phyloP scores from a whole-genome alignment of 2,329 filamentous ascomycete genomes.

The Phyllosticta citriasiana region DNA sequence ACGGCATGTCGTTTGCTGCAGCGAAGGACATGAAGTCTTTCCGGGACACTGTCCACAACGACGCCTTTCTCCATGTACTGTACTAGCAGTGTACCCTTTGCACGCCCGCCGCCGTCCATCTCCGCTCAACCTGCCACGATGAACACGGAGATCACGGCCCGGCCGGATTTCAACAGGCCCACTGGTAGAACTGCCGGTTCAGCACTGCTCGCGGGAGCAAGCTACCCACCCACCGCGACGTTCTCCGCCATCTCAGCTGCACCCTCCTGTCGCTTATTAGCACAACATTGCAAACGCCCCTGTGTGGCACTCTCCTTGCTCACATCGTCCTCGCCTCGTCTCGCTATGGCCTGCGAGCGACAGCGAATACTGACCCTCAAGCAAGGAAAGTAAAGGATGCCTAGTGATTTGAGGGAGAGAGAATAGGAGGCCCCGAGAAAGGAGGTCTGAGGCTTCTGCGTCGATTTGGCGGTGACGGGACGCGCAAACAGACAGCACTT shows the following conservation, averaged over 20 bases:
- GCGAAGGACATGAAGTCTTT: neutral
- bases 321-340: neutral
- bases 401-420: neutral
- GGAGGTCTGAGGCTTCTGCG: neutral
- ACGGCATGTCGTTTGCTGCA: neutral
- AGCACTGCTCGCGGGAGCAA: neutral
- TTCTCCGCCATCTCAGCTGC: neutral
- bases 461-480: too few relatives aligned
- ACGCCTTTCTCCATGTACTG: neutral
- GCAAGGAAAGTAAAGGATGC: neutral
- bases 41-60: neutral
- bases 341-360: neutral
- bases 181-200: neutral
- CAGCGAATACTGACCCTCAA: neutral
- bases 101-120: neutral
- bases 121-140: neutral
- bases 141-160: neutral
- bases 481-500: too few relatives aligned
- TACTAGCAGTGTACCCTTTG: neutral
- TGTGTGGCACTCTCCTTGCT: neutral
- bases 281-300: neutral
- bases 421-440: neutral
- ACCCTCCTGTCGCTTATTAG: neutral
- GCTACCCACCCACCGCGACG: neutral
- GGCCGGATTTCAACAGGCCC: neutral